Percentiles rank a stretch among this genome's conserved stretches.
Conservation (phyloP, 345 rosid genomes). For the Eucalyptus polybractea region DNA sequence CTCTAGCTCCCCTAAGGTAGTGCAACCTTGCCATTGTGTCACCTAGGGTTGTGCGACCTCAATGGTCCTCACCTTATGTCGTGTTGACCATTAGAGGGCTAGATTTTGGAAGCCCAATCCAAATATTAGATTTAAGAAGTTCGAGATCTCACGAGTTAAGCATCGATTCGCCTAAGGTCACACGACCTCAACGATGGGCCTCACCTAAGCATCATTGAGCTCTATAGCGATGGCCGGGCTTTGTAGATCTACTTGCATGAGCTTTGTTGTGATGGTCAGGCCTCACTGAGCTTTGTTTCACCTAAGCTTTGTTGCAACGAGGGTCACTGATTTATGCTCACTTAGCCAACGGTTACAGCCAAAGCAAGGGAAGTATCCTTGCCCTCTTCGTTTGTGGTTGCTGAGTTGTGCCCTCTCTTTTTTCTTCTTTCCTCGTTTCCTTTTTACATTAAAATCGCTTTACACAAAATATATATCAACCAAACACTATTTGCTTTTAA, state of each 20-base stretch:
- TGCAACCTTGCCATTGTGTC: not conserved
- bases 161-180: accelerated
- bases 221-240: not conserved
- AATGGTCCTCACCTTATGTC: accelerated
- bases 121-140: not conserved
- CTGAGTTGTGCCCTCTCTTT: not conserved
- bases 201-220: not conserved
- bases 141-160: not conserved
- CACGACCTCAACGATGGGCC: accelerated
- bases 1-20: not conserved
- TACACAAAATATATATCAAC: not conserved
- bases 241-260: not conserved
- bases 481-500: not conserved
- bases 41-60: not conserved
- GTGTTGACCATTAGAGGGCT: accelerated
- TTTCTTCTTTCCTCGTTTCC: not conserved
- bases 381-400: not conserved
- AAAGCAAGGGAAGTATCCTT: not conserved
- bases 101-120: not conserved
- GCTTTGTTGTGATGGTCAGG: not conserved
- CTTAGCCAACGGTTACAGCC: accelerated
- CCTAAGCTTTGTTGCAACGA: not conserved
- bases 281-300: not conserved
- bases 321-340: not conserved
- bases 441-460: not conserved